A percentile compares a stretch with the other conserved stretches of the same genome.
phyloP scores from a whole-genome alignment of 768 basidiomycete genomes.

The Suillus spraguei region DNA sequence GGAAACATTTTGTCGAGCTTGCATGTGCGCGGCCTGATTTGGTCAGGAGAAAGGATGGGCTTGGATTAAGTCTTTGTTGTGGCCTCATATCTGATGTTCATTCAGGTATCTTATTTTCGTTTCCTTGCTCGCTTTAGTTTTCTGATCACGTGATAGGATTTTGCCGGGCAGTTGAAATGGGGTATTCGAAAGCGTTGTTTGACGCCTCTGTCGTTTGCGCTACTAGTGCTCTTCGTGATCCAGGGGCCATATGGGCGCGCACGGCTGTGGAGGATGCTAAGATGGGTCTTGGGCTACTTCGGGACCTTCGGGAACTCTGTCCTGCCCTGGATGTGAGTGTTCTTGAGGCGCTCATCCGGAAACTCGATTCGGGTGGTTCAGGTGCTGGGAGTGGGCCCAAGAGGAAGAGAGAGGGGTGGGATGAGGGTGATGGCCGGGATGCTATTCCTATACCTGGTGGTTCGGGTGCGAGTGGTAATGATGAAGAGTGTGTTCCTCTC shows the following conservation, averaged over 20 bases:
- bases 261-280: conserved; percentile 50
- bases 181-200: conserved; percentile 50
- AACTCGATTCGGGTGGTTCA: conserved; percentile 1
- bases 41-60: conserved; percentile 4
- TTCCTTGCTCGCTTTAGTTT: background rate
- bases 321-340: conserved; percentile 9
- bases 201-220: conserved; percentile 70
- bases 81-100: background rate
- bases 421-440: conserved; percentile 7
- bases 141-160: background rate
- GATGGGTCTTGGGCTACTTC: conserved; percentile 47
- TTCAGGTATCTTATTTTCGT: background rate
- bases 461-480: background rate
- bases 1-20: background rate
- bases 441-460: background rate
- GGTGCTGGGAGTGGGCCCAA: background rate
- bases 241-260: conserved; percentile 46
- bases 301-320: conserved; percentile 23
- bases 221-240: conserved; percentile 59
- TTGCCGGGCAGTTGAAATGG: background rate
- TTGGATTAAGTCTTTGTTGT: conserved; percentile 4
- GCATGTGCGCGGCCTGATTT: conserved; percentile 5
- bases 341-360: conserved; percentile 1
- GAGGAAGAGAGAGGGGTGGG: conserved; percentile 7
- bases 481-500: background rate